Conservation (phyloP, 2,329 filamentous ascomycete genomes). For the Juglanconis juglandina region DNA sequence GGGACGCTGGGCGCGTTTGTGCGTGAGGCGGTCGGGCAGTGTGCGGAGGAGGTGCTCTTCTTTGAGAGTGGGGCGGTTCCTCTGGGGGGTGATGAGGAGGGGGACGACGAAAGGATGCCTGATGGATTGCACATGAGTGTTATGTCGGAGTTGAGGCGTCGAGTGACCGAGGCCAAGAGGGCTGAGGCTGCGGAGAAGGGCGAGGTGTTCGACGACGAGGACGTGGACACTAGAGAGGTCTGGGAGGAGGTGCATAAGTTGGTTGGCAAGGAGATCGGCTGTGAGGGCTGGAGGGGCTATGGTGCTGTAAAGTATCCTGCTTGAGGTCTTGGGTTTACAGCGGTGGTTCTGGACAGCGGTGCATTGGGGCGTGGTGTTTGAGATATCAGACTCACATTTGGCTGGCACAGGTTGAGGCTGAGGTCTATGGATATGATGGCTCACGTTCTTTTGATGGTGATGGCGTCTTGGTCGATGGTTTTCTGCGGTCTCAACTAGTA, state of each 20-base stretch:
- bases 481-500: not conserved
- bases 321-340: not conserved
- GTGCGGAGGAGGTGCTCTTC: constrained; percentile 4
- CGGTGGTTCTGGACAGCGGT: not conserved
- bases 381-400: not conserved
- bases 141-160: constrained; percentile 9
- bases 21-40: not conserved
- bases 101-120: not conserved
- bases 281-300: constrained; percentile 11
- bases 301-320: not conserved
- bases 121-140: constrained; percentile 8
- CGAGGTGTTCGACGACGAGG: not conserved
- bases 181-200: not conserved
- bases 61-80: not conserved
- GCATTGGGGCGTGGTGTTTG: not conserved
- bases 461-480: not conserved
- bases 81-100: not conserved
- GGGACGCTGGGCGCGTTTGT: not conserved
- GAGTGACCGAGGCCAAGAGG: not conserved
- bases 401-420: not conserved
- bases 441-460: not conserved
- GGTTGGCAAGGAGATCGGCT: constrained; percentile 9
- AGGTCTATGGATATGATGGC: not conserved
- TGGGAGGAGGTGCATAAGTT: constrained; percentile 2
- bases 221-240: not conserved